phyloP scores from a whole-genome alignment of 1,284 basidiomycete species.

The Ceratobasidium papillatum region DNA sequence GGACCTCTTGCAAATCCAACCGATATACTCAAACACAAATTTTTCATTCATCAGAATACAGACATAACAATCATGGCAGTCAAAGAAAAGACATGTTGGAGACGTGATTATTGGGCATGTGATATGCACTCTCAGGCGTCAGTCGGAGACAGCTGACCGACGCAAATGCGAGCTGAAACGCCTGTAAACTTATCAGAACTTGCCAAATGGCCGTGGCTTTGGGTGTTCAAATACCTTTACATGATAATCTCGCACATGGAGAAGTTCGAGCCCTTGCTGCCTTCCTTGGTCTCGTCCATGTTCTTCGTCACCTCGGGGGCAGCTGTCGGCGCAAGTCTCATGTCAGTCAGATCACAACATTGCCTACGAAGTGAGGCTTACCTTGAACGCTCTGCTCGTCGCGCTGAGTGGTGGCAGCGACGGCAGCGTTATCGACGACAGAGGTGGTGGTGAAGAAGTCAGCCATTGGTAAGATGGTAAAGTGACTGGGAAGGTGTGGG shows the following conservation, averaged over 20 bases:
- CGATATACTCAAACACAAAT: neutral
- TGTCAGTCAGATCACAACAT: neutral
- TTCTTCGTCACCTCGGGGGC: neutral
- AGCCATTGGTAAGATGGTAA: slow-evolving; percentile 7
- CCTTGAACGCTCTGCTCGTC: neutral
- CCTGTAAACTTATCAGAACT: neutral
- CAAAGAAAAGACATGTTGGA: neutral
- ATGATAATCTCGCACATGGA: slow-evolving; percentile 40
- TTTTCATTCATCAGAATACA: neutral
- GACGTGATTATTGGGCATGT: neutral
- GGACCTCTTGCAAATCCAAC: neutral
- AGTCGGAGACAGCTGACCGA: neutral
- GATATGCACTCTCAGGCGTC: no score
- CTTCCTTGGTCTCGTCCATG: neutral
- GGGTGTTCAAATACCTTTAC: neutral
- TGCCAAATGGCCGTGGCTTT: neutral
- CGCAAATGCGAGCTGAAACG: neutral
- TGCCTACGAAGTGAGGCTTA: neutral
- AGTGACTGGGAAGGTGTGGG: neutral
- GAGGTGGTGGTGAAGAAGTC: slow-evolving; percentile 28
- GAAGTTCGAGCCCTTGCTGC: slow-evolving; percentile 27
- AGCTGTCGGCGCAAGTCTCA: neutral
- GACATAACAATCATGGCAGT: neutral
- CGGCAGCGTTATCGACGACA: slow-evolving; percentile 5
- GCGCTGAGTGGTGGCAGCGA: neutral